Evolutionary conservation across 495 filamentous ascomycete genomes (phyloP).

Genomic region (Daldinia childiae): DNA sequence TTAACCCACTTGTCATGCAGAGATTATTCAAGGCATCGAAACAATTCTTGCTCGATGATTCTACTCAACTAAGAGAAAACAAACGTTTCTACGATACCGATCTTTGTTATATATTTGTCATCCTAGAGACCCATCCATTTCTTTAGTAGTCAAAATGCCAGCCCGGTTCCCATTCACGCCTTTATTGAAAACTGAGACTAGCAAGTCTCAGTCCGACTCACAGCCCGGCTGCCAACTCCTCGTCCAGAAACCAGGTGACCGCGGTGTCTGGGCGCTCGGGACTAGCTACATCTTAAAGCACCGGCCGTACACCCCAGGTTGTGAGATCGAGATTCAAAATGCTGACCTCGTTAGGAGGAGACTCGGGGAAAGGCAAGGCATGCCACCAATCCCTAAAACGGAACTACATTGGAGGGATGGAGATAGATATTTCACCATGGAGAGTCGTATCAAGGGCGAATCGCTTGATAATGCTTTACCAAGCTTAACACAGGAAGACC

Average conservation of each 20-base stretch:
- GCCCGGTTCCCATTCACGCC: conserved; percentile 16
- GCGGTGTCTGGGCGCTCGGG: conserved; percentile 3
- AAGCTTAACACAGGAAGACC: not conserved
- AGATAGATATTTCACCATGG: conserved; percentile 4
- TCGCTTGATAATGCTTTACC: conserved; percentile 1
- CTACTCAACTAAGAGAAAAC: not conserved
- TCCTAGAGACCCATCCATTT: not conserved
- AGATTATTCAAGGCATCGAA: not conserved
- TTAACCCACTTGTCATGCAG: not conserved
- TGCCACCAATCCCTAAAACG: not conserved
- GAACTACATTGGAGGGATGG: not conserved
- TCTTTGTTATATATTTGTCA: not conserved
- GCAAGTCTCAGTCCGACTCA: conserved; percentile 8
- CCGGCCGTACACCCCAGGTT: not conserved
- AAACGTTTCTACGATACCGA: not conserved
- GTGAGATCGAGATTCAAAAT: conserved; percentile 13
- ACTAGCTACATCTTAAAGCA: conserved; percentile 2
- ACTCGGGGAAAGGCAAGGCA: not conserved
- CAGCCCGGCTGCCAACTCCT: conserved; percentile 9
- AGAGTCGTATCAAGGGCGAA: conserved; percentile 5
- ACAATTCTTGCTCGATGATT: no score
- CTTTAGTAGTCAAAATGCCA: conserved; percentile 5
- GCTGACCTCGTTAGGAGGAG: not conserved
- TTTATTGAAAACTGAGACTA: not conserved
- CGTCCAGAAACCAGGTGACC: not conserved